phyloP scores from a whole-genome alignment of 345 rosid genomes.

The Fremontodendron californicum region DNA sequence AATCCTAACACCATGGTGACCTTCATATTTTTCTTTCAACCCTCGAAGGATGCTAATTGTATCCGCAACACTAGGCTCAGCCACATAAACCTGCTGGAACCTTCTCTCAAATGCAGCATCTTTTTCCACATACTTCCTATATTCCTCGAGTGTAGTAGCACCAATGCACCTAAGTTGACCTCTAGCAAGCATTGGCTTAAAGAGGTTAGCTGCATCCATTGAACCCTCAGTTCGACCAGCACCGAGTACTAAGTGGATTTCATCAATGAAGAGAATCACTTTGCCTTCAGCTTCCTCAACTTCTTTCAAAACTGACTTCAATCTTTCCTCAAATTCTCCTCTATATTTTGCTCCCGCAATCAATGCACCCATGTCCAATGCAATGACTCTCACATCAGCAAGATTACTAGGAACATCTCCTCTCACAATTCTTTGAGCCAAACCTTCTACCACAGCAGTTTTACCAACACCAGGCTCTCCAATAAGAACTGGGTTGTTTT shows the following conservation, averaged over 20 bases:
- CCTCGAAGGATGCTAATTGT: constrained; percentile 89
- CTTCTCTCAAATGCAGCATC: constrained; percentile 94
- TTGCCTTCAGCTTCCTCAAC: constrained; percentile 95
- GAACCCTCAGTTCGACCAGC: constrained; percentile 91
- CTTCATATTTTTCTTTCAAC: constrained; percentile 85
- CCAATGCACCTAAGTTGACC: constrained; percentile 94
- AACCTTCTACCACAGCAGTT: constrained; percentile 92
- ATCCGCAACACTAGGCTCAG: constrained; percentile 86
- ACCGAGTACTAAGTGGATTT: constrained; percentile 94
- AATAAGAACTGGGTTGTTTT: constrained; percentile 90
- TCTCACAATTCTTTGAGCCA: constrained; percentile 84
- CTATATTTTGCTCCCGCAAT: constrained; percentile 84
- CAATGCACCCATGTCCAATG: constrained; percentile 86
- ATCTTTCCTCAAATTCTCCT: constrained; percentile 86
- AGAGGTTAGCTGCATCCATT: constrained; percentile 95
- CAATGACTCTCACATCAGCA: constrained; percentile 73
- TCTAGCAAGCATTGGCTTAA: constrained; percentile 94
- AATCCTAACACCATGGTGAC: constrained; percentile 91
- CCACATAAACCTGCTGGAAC: constrained; percentile 88
- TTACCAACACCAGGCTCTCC: constrained; percentile 97
- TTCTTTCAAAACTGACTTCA: constrained; percentile 83
- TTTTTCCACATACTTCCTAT: constrained; percentile 95
- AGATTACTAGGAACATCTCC: constrained; percentile 92
- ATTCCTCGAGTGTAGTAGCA: constrained; percentile 90
- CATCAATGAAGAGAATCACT: constrained; percentile 90